Conservation (phyloP, 192 early-diverging fungal genomes). For the Coemansia sp. region DNA sequence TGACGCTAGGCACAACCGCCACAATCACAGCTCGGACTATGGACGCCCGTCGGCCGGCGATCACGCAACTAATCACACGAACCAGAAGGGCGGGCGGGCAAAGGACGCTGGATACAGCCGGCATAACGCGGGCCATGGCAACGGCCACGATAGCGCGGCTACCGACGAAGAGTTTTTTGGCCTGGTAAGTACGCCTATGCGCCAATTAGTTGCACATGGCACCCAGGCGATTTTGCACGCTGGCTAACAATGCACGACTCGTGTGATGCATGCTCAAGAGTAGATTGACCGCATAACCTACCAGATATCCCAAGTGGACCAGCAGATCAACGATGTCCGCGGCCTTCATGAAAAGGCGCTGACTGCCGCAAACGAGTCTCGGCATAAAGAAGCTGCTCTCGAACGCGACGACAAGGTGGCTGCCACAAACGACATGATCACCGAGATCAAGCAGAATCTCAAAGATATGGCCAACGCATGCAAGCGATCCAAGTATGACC, state of each 20-base stretch:
- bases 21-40: no score
- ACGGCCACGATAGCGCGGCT: neutral
- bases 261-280: no score
- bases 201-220: neutral
- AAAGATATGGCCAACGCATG: constrained; percentile 8
- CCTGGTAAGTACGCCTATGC: neutral
- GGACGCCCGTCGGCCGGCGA: neutral
- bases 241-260: no score
- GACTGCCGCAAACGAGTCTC: constrained; percentile 4
- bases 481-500: constrained; percentile 8
- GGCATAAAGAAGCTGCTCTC: neutral
- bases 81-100: neutral
- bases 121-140: neutral
- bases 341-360: constrained; percentile 7
- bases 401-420: constrained; percentile 9
- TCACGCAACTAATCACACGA: neutral
- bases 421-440: constrained; percentile 10
- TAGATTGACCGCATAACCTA: constrained; percentile 8
- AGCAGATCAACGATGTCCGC: constrained; percentile 4
- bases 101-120: neutral
- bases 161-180: constrained; percentile 7
- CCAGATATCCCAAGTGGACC: constrained; percentile 10
- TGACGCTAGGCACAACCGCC: neutral
- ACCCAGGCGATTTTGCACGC: neutral
- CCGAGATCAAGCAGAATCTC: constrained; percentile 11